These are phyloP conservation scores for Piloderma croceum DNA, from an alignment of 768 basidiomycete species.

Conservation along the genomic window DNA sequence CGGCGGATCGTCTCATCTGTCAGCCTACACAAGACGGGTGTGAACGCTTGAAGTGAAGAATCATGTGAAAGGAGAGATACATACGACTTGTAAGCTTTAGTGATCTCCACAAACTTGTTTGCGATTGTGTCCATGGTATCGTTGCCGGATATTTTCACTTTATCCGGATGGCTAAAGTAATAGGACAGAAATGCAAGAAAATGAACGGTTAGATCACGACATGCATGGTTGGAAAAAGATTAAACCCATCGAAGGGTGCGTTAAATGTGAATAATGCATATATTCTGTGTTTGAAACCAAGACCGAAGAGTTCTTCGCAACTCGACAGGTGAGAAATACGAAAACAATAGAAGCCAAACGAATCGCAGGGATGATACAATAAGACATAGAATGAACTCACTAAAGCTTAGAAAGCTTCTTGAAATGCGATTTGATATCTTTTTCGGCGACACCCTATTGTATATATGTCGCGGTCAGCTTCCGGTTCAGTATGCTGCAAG, in stretches of 20 bases:
- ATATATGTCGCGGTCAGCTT: conserved; percentile 1
- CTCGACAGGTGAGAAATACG: not conserved
- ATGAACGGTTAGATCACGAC: no score
- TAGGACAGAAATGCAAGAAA: conserved; percentile 1
- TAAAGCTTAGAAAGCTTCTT: conserved; percentile 86
- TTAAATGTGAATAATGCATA: not conserved
- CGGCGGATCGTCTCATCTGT: conserved; percentile 90
- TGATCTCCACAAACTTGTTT: conserved; percentile 83
- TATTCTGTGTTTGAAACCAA: not conserved
- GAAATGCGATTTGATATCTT: conserved; percentile 94
- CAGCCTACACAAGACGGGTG: conserved; percentile 40
- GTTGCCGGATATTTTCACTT: conserved; percentile 78
- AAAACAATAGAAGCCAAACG: conserved; percentile 14
- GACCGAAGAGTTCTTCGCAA: not conserved
- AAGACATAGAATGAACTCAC: conserved; percentile 38
- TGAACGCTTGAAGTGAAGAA: conserved; percentile 1
- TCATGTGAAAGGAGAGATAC: conserved; percentile 19
- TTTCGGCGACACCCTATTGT: conserved; percentile 60
- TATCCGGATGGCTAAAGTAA: conserved; percentile 83
- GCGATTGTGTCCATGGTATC: conserved; percentile 84
- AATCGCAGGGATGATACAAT: not conserved
- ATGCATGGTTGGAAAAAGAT: no score
- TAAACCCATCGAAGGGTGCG: not conserved
- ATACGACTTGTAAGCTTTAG: conserved; percentile 95
- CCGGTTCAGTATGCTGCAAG: no score